Evolutionary conservation across 371 early-diverging fungal species (phyloP).

Genomic region (Neoconidiobolus thromboides): DNA sequence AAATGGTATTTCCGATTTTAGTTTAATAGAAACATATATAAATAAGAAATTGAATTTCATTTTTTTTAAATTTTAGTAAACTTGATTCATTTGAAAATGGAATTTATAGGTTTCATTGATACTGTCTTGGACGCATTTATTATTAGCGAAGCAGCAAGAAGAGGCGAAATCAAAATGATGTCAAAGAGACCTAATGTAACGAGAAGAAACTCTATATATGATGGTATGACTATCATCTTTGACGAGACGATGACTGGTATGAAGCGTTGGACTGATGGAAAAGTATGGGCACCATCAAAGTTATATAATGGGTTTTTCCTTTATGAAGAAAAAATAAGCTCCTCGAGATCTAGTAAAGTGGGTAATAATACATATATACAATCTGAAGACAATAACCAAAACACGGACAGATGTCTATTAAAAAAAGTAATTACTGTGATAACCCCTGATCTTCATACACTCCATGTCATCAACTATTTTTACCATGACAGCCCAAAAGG

Average conservation of each 20-base stretch:
- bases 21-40: neutral
- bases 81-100: neutral
- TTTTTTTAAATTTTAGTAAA: too few relatives aligned
- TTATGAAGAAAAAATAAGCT: conserved; percentile 41
- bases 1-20: neutral
- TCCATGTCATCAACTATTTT: neutral
- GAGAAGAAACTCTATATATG: conserved; percentile 40
- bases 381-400: neutral
- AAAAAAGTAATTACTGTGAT: neutral
- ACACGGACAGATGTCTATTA: neutral
- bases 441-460: neutral
- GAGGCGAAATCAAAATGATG: neutral
- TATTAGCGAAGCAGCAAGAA: neutral
- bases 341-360: neutral
- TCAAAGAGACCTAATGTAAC: conserved; percentile 40
- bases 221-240: conserved; percentile 59
- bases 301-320: conserved; percentile 57
- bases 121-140: neutral
- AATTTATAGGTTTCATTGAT: neutral
- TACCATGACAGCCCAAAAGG: neutral
- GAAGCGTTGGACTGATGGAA: conserved; percentile 78
- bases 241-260: conserved; percentile 69
- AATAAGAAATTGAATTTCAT: conserved; percentile 15
- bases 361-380: neutral
- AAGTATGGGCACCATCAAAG: conserved; percentile 67